Evolutionary conservation across 176 grass and related monocot genomes (phyloP), one percentile per base, ranked within the genome.

Genomic region (Musa itinerans): DNA sequence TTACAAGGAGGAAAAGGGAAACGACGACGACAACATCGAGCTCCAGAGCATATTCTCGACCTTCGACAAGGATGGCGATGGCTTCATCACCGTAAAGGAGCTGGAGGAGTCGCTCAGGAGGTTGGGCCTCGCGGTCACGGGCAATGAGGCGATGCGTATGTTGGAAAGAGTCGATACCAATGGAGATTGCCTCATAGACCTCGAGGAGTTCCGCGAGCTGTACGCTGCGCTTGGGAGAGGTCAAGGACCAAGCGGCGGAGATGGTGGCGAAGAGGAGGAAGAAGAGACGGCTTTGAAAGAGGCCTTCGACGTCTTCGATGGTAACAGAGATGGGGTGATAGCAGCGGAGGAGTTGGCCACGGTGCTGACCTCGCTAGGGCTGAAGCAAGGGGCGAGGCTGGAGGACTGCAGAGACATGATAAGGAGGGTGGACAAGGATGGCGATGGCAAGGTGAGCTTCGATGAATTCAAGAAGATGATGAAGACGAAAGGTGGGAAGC

Each of bases 391-490:
- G 53, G 86, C 78, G 68, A 76, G 58, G 54, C 72, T 79, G 54
- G 86, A 87, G 68, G 95, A 98, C 49, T 93, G 90, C 84, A 79
- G 78, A 53, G 90, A 93, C 68, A 98, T 98, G 95, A 98, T 98
- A 14, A 85, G 80, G 52, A 89, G 75, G 68, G 90, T 93, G 63
- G 95, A 98, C 74, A 56, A 56, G 65, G 91, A 98, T 74, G 95
- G 95, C 52, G 95, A 98, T 81, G 95, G 90, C 63, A 91, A 87
- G 86, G 90, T 98, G 52, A 83, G 54, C 83, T 98, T 98, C 71
- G 88, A 89, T 58, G 95, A 98, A 85, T 98, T 98, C 82, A 94
- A 93, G 88, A 89, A 78, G 70, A 98, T 98, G 95, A 98, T 98
- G 94, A 73, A 79, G 71, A 27, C 8, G 52, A 74, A 74, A 17